phyloP scores from a whole-genome alignment of 2,329 filamentous ascomycete species.

The Trichoderma lentiforme region DNA sequence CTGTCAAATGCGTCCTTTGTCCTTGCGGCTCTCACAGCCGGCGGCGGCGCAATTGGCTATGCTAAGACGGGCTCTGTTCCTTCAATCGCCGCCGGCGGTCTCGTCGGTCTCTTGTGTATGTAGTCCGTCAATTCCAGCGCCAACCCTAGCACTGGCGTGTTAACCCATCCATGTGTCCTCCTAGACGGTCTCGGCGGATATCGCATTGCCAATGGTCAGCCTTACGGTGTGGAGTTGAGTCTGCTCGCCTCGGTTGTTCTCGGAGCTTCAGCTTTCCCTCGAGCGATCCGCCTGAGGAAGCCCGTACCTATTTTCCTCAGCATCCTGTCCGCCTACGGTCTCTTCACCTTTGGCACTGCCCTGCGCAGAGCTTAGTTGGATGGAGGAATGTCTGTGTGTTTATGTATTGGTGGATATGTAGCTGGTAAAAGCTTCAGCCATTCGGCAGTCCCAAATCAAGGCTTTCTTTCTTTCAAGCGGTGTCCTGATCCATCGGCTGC shows the following conservation, averaged over 20 bases:
- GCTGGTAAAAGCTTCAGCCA: neutral
- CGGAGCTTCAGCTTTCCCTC: conserved; percentile 77
- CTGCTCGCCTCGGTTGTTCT: conserved; percentile 83
- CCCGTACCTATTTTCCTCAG: conserved; percentile 79
- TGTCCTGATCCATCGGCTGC: neutral
- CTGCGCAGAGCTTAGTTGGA: conserved; percentile 39
- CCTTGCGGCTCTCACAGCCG: conserved; percentile 77
- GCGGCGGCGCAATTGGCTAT: conserved; percentile 85
- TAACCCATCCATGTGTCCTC: neutral
- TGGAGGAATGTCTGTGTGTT: neutral
- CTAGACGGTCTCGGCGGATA: conserved; percentile 76
- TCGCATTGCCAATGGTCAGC: conserved; percentile 69
- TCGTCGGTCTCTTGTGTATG: conserved; percentile 67
- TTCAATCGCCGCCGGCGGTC: conserved; percentile 78
- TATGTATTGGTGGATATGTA: neutral
- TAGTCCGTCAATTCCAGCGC: conserved; percentile 19
- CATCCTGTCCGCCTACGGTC: conserved; percentile 71
- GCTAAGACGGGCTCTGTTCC: conserved; percentile 80
- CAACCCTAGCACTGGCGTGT: neutral
- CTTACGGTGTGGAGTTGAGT: conserved; percentile 86
- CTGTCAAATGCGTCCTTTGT: conserved; percentile 63
- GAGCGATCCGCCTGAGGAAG: conserved; percentile 80
- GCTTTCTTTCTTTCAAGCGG: neutral
- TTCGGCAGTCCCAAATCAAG: neutral
- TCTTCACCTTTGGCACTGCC: conserved; percentile 75